Percentiles rank a stretch among this genome's conserved stretches.
Conservation (phyloP, 2,329 filamentous ascomycete genomes). For the Aspergillus terreus region DNA sequence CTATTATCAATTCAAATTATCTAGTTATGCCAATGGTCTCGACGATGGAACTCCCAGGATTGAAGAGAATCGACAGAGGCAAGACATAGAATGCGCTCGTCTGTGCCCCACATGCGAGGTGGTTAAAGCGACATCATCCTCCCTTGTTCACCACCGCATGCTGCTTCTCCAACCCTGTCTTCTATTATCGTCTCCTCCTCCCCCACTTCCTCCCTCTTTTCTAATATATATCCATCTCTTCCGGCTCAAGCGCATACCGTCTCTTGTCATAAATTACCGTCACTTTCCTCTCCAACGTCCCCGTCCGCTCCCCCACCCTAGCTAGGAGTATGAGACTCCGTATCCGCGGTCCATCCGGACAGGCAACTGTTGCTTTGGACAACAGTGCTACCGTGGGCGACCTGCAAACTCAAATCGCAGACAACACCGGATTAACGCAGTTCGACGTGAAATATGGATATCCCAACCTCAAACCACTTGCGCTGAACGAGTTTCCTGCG, state of each 20-base stretch:
- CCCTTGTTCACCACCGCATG: neutral
- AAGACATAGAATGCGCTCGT: too few species aligned
- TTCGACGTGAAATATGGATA: slow-evolving; percentile 84
- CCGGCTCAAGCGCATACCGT: neutral
- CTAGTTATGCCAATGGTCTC: too few species aligned
- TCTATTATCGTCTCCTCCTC: neutral
- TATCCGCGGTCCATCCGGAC: slow-evolving; percentile 70
- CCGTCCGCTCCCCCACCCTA: neutral
- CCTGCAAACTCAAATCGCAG: slow-evolving; percentile 42
- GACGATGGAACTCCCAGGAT: too few species aligned
- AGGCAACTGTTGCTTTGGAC: slow-evolving; percentile 64
- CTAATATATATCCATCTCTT: neutral
- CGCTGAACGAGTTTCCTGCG: slow-evolving; percentile 52
- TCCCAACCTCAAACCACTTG: slow-evolving; percentile 65
- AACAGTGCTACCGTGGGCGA: slow-evolving; percentile 57
- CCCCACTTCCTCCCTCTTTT: neutral
- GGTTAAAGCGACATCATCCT: neutral
- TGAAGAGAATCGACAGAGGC: too few species aligned
- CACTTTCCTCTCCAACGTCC: neutral
- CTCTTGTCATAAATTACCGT: neutral
- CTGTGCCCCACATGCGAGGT: slow-evolving; percentile 1
- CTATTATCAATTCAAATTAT: too few species aligned
- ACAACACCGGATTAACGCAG: slow-evolving; percentile 60
- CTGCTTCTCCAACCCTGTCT: neutral
- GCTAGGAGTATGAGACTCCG: slow-evolving; percentile 63